Evolutionary conservation across 2,329 filamentous ascomycete species (phyloP).

Genomic region (Fusarium compactum): DNA sequence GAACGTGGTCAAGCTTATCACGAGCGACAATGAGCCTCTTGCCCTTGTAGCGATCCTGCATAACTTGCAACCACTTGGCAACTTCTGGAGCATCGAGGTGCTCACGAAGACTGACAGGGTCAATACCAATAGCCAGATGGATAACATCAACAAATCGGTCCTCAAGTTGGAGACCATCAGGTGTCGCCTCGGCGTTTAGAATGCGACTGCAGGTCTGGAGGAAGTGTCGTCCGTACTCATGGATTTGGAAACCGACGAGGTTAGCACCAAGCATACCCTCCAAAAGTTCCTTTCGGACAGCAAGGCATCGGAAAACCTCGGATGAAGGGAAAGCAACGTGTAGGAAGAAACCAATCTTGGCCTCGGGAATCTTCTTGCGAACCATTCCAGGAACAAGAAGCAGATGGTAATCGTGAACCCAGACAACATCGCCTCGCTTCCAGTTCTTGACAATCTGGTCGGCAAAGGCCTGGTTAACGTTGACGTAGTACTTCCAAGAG

Average conservation of each 20-base stretch:
- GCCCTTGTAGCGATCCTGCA: constrained; percentile 85
- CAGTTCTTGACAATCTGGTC: constrained; percentile 91
- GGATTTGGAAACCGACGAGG: constrained; percentile 91
- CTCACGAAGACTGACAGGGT: constrained; percentile 79
- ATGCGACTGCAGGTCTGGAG: constrained; percentile 94
- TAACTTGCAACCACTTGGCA: constrained; percentile 79
- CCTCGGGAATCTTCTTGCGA: constrained; percentile 88
- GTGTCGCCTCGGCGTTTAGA: constrained; percentile 88
- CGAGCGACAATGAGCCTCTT: constrained; percentile 93
- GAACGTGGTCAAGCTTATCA: constrained; percentile 93
- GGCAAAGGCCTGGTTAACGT: constrained; percentile 92
- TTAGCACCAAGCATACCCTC: constrained; percentile 95
- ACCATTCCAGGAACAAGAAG: constrained; percentile 90
- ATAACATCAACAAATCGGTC: constrained; percentile 93
- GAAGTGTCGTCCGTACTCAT: constrained; percentile 94
- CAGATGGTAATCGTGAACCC: constrained; percentile 96
- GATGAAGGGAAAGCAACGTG: constrained; percentile 97
- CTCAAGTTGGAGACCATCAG: constrained; percentile 88
- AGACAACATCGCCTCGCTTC: constrained; percentile 92
- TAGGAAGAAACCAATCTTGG: constrained; percentile 95
- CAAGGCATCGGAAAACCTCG: constrained; percentile 93
- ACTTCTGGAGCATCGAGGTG: constrained; percentile 81
- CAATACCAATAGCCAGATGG: constrained; percentile 89
- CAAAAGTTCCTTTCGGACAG: constrained; percentile 86
- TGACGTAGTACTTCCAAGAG: constrained; percentile 94